A percentile compares a stretch with the other conserved stretches of the same genome.
phyloP scores from a whole-genome alignment of 2,329 filamentous ascomycete species.

The Zasmidium citrigriseum region DNA sequence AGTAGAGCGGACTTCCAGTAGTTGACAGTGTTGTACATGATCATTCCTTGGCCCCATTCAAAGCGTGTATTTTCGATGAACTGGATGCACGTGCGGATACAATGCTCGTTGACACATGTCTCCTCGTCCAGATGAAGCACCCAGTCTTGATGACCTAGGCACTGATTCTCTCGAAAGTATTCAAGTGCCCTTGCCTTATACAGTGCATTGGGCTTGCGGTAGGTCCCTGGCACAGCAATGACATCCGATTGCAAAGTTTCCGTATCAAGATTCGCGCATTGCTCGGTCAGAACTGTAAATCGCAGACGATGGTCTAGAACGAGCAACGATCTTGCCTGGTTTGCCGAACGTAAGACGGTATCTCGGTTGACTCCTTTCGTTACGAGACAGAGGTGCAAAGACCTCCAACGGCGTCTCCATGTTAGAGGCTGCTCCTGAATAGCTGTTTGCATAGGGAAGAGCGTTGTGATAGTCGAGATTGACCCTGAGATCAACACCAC shows the following conservation, averaged over 20 bases:
- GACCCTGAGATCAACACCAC: no score
- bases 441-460: no score
- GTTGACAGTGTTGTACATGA: constrained; percentile 11
- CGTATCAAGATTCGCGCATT: not conserved
- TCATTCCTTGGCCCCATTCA: constrained; percentile 9
- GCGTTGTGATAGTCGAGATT: no score
- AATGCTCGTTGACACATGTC: constrained; percentile 4
- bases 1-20: constrained; percentile 5
- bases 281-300: constrained; percentile 4
- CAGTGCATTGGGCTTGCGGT: not conserved
- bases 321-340: not conserved
- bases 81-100: constrained; percentile 3
- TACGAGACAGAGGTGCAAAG: constrained; percentile 1
- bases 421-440: not conserved
- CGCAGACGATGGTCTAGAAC: constrained; percentile 2
- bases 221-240: not conserved
- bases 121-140: constrained; percentile 9
- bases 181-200: constrained; percentile 9
- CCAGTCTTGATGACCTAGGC: not conserved
- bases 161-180: constrained; percentile 3
- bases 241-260: not conserved
- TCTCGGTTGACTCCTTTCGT: constrained; percentile 3
- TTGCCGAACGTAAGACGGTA: not conserved
- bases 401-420: not conserved
- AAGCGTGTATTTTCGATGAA: constrained; percentile 4